Evolutionary conservation across 2,329 filamentous ascomycete genomes (phyloP).

Genomic region (Berkeleyomyces basicola): DNA sequence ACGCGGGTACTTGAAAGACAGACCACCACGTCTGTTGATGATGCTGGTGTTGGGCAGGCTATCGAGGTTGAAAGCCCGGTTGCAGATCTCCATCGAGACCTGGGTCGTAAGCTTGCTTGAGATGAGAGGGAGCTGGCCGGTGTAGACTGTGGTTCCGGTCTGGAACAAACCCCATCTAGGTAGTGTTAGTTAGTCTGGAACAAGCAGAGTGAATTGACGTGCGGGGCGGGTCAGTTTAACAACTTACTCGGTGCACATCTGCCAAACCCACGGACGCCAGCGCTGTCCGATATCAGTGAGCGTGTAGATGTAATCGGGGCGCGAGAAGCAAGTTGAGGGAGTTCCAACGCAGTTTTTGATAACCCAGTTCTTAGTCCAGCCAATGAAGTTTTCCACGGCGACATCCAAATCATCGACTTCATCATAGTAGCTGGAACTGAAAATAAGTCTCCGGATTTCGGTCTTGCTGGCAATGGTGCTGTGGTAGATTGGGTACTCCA

Average conservation of each 20-base stretch:
- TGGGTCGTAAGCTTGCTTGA: conserved; percentile 52
- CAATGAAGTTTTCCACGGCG: conserved; percentile 36
- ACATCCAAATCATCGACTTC: conserved; percentile 24
- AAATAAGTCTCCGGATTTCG: conserved; percentile 21
- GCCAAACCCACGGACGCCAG: conserved; percentile 30
- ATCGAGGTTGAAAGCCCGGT: conserved; percentile 52
- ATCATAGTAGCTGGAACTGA: conserved; percentile 25
- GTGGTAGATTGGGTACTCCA: conserved; percentile 24
- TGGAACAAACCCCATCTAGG: conserved; percentile 61
- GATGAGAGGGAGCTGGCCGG: conserved; percentile 47
- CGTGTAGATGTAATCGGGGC: conserved; percentile 18
- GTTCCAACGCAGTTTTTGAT: conserved; percentile 16
- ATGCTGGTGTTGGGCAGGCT: conserved; percentile 41
- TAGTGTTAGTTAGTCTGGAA: conserved; percentile 11
- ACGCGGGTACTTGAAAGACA: conserved; percentile 54
- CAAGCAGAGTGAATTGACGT: not conserved
- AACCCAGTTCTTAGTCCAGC: conserved; percentile 23
- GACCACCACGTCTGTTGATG: conserved; percentile 65
- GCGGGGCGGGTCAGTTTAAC: not conserved
- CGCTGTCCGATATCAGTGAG: conserved; percentile 8
- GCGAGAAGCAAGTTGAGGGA: conserved; percentile 25
- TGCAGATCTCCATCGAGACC: conserved; percentile 46
- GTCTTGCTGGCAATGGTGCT: conserved; percentile 18
- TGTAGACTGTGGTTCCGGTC: conserved; percentile 53
- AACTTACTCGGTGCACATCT: conserved; percentile 37